Percentiles rank a stretch among this genome's conserved stretches.
Conservation (phyloP, 2,329 filamentous ascomycete species). For the Sclerotinia glacialis region DNA sequence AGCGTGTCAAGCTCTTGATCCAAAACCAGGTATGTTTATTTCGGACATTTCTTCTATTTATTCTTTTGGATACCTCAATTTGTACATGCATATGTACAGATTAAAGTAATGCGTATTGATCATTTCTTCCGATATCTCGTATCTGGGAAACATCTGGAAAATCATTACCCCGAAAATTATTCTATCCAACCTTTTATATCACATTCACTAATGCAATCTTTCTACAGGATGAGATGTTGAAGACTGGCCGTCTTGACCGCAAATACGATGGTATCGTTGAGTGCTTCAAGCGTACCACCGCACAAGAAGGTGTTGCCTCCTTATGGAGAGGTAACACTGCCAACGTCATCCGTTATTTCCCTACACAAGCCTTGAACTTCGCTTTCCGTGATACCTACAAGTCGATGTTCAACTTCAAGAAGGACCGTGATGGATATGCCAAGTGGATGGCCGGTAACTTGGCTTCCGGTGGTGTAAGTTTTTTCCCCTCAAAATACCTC, state of each 20-base stretch:
- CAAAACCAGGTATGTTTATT: slow-evolving; percentile 90
- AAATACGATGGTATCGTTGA: slow-evolving; percentile 92
- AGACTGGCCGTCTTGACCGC: slow-evolving; percentile 95
- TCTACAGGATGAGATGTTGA: slow-evolving; percentile 97
- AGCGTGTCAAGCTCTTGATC: slow-evolving; percentile 99
- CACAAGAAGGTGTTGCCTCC: slow-evolving; percentile 88
- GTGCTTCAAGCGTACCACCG: slow-evolving; percentile 91
- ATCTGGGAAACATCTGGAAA: not conserved
- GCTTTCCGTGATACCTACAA: slow-evolving; percentile 99
- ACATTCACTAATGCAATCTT: slow-evolving; percentile 27
- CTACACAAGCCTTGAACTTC: slow-evolving; percentile 99
- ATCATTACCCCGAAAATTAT: slow-evolving; percentile 1
- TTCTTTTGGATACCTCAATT: slow-evolving; percentile 26
- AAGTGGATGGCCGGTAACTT: slow-evolving; percentile 99
- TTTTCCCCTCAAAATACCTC: not conserved
- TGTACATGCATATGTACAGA: slow-evolving; percentile 21
- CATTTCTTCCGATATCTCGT: not conserved
- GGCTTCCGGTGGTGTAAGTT: slow-evolving; percentile 97
- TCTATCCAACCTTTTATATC: not conserved
- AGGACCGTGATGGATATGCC: slow-evolving; percentile 96
- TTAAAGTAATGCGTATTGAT: slow-evolving; percentile 7
- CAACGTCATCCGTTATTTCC: slow-evolving; percentile 99
- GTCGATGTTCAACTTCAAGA: slow-evolving; percentile 99
- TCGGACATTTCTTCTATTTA: slow-evolving; percentile 9
- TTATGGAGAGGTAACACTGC: slow-evolving; percentile 99